Evolutionary conservation across 2,329 filamentous ascomycete species (phyloP), one percentile per base, ranked within the genome.

Genomic region (Pseudogymnoascus sp.): DNA sequence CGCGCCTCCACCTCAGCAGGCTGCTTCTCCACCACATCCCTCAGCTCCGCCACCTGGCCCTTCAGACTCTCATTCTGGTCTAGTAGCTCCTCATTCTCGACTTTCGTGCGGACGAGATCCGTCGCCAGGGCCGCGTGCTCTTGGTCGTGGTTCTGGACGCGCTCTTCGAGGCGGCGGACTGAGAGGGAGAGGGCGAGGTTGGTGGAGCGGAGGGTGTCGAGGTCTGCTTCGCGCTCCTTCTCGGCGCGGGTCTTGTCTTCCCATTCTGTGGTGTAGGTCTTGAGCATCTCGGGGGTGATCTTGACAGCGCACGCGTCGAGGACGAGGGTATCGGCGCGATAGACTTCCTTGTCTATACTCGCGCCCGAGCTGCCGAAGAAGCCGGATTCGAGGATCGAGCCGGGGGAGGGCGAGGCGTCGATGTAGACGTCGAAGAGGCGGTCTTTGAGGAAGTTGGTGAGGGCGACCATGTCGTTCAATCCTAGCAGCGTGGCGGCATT

Each of bases 381-480:
- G 12, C 94, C 94, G 45, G 92, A 96, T 74, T 99, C 94, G 0
- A 97, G 84, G 58, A 99, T 88, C 14, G 92, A 96, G 60, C 87
- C 92, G n/a, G 92, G 88, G 2, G 92, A 96, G 0, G 94, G 94
- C 6, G 92, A 85, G 69, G 92, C 90, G 75, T 99, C 94, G 66
- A 99, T 97, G 75, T 99, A 99, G 39, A 92, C 92, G 71, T 99
- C 94, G 67, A 99, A 99, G 0, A 99, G 72, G 67, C 89, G 90
- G 74, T 99, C 94, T 73, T 97, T 96, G 25, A 99, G 80, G 76
- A 95, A 97, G 3, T 84, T 89, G 0, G 92, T 96, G 58, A 99
- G 81, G 42, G 90, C 85, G 58, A 87, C 82, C 92, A 99, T 97
- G 71, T 97, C 94, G 42, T 89, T 89, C 83, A 97, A 93, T 22